Evolutionary conservation across 768 basidiomycete species (phyloP).

Genomic region (Suillus clintonianus): DNA sequence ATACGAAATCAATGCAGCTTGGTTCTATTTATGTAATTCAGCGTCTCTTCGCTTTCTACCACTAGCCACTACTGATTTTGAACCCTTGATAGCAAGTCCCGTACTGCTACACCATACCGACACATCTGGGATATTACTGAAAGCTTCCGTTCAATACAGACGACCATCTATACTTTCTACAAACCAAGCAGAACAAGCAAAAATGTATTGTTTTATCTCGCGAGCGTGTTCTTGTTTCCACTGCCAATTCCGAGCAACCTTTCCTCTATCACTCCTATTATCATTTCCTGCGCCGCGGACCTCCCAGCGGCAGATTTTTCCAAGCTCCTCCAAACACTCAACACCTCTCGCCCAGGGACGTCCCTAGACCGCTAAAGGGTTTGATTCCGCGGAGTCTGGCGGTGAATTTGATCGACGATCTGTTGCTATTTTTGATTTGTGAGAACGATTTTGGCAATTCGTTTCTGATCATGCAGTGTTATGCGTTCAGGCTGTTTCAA

Average conservation of each 20-base stretch:
- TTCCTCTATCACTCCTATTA: neutral
- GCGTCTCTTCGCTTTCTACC: too few relatives aligned
- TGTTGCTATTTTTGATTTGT: neutral
- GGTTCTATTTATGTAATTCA: neutral
- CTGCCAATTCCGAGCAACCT: neutral
- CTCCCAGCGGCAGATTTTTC: neutral
- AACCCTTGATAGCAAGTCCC: too few relatives aligned
- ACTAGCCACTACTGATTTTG: too few relatives aligned
- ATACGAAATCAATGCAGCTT: neutral
- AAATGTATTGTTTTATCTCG: too few relatives aligned
- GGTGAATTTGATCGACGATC: neutral
- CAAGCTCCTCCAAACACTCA: neutral
- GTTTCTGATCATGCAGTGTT: neutral
- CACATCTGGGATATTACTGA: too few relatives aligned
- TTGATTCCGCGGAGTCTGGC: neutral
- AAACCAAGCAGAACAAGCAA: too few relatives aligned
- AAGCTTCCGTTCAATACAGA: too few relatives aligned
- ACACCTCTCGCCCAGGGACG: neutral
- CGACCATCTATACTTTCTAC: too few relatives aligned
- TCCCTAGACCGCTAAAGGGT: neutral
- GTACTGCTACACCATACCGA: too few relatives aligned
- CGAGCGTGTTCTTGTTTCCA: neutral
- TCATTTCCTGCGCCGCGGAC: neutral
- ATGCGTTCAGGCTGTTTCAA: neutral
- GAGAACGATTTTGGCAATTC: too few relatives aligned